Percentiles rank a stretch among this genome's conserved stretches.
Conservation (phyloP, 495 filamentous ascomycete species). For the Neurospora pannonica region DNA sequence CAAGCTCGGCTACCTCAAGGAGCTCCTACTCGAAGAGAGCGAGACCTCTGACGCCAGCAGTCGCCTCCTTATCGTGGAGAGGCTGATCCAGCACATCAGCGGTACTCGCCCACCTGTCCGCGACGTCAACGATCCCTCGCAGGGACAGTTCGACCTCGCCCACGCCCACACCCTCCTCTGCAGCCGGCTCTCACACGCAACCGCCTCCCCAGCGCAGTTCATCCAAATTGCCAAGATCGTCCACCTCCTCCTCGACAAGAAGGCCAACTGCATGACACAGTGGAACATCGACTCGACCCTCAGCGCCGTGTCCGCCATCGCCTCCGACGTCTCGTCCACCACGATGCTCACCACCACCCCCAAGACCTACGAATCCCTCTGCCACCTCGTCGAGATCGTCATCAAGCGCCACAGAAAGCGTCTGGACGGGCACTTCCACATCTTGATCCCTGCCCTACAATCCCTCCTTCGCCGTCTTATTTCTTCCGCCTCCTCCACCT, state of each 20-base stretch:
- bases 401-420: slow-evolving; percentile 41
- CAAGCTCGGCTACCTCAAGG: slow-evolving; percentile 17
- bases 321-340: slow-evolving; percentile 26
- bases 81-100: slow-evolving; percentile 16
- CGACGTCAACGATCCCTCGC: background rate
- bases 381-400: slow-evolving; percentile 54
- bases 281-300: slow-evolving; percentile 62
- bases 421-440: slow-evolving; percentile 51
- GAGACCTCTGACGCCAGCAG: background rate
- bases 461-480: slow-evolving; percentile 57
- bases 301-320: slow-evolving; percentile 43
- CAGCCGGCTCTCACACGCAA: slow-evolving; percentile 1
- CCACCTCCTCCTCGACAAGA: slow-evolving; percentile 47
- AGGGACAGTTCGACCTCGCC: slow-evolving; percentile 16
- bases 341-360: slow-evolving; percentile 4
- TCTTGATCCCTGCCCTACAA: slow-evolving; percentile 55
- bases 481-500: slow-evolving; percentile 30
- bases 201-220: slow-evolving; percentile 31
- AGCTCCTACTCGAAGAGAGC: slow-evolving; percentile 7
- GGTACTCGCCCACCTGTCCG: slow-evolving; percentile 6
- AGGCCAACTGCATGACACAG: slow-evolving; percentile 48
- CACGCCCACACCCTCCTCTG: slow-evolving; percentile 21
- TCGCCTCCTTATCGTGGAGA: slow-evolving; percentile 14
- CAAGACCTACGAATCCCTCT: slow-evolving; percentile 42
- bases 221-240: slow-evolving; percentile 46